These are phyloP conservation scores for Mediolabrus comicus DNA, from an alignment of 108 stramenopile species.

Conservation along the genomic window DNA sequence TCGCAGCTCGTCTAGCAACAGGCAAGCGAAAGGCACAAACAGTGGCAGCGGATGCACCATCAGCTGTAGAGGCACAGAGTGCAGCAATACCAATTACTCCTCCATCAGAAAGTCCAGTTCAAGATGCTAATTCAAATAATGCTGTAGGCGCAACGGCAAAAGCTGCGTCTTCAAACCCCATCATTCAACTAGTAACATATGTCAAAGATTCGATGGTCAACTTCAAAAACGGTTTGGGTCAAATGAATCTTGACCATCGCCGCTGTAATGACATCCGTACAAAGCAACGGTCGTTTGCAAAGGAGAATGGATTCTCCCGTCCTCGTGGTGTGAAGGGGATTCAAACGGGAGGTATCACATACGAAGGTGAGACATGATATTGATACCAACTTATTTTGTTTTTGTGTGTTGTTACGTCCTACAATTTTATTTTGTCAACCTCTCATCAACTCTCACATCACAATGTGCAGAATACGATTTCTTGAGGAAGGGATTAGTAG, in stretches of 20 bases:
- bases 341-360: constrained; percentile 28
- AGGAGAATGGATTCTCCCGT: neutral
- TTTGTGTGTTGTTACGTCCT: neutral
- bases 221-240: constrained; percentile 54
- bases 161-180: constrained; percentile 42
- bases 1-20: constrained; percentile 2
- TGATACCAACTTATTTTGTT: neutral
- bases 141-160: neutral
- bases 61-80: neutral
- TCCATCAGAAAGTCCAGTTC: neutral
- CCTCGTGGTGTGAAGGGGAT: constrained; percentile 37
- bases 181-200: constrained; percentile 58
- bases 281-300: constrained; percentile 51
- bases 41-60: neutral
- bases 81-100: neutral
- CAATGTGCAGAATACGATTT: constrained; percentile 70
- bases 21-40: neutral
- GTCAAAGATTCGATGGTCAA: constrained; percentile 69
- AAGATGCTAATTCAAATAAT: neutral
- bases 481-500: constrained; percentile 70
- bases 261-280: constrained; percentile 72
- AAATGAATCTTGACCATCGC: constrained; percentile 65
- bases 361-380: constrained; percentile 26
- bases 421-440: no score
- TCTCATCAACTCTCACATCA: constrained; percentile 13